Base-by-base conservation (phyloP, 345 rosid species). In the Cardamine occulta region DNA sequence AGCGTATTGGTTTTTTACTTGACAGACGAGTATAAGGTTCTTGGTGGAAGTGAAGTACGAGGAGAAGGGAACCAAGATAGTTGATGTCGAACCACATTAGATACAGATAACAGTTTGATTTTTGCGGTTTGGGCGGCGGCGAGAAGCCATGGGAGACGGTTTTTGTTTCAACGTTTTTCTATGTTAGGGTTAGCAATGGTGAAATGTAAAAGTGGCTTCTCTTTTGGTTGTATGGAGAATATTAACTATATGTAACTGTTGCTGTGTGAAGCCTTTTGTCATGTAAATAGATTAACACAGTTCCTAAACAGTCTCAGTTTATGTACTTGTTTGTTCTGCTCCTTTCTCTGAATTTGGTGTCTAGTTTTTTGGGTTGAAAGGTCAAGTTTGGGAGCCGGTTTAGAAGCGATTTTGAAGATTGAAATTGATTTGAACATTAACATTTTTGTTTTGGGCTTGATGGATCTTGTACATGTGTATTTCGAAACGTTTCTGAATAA, bases 1-100 rank as follows among this genome's bases (percentile, higher is more conserved):
- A 7, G 12, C 14, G 0, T 23, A 0, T 14, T 74, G 34, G 21
- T 18, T 7, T 24, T 21, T 6, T 15, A 6, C 18, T 53, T 49
- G 49, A 58, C 87, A 88, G 96, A 84, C 85, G 1, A 83, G 87
- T 74, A 84, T 87, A 64, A 80, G 83, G 83, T 90, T 88, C 80
- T 72, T 89, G 84, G 96, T 89, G 65, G 88, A 78, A 63, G 89
- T 87, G 64, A 91, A 84, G 84, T 91, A 85, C 18, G 97, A 88
- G 63, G 91, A 89, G 74, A 82, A 73, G 57, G 84, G 71, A 58
- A 82, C 78, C 0, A 78, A 73, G 42, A 32, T 72, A 13, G 45
- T 73, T 1, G 81, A 78, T 52, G 74, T 44, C 0, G 78, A 78
- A 13, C 74, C 81, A 26, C 35, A 73, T 45, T 78, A 78, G 44